Percentiles rank a stretch among this genome's conserved stretches.
Conservation (phyloP, 495 filamentous ascomycete genomes). For the Patellaria atrata region DNA sequence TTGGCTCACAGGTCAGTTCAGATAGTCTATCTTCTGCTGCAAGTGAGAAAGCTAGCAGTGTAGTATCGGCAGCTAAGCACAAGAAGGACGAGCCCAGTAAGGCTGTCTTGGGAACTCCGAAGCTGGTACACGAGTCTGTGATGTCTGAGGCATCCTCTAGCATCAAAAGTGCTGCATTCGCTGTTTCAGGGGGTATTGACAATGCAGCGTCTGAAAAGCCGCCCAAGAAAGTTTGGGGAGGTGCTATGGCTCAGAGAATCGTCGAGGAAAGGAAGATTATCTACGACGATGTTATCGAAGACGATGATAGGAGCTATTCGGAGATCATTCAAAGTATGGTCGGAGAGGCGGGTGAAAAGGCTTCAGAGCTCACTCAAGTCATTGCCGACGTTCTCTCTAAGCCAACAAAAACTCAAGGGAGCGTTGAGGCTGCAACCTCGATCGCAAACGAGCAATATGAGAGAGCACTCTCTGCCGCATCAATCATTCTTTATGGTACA, state of each 20-base stretch:
- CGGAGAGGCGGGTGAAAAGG: conserved; percentile 35
- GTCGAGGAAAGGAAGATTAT: conserved; percentile 36
- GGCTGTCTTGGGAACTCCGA: conserved; percentile 8
- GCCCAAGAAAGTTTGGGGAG: conserved; percentile 35
- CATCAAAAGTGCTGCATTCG: conserved; percentile 12
- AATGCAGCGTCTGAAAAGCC: conserved; percentile 7
- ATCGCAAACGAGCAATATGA: conserved; percentile 42
- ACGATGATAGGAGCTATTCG: conserved; percentile 31
- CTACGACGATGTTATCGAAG: conserved; percentile 38
- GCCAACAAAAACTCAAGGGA: conserved; percentile 31
- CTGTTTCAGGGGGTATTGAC: conserved; percentile 17
- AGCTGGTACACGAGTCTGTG: conserved; percentile 5
- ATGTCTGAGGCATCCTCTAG: conserved; percentile 8
- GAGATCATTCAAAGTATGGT: conserved; percentile 38
- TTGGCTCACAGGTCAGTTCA: conserved; percentile 10
- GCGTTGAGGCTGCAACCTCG: conserved; percentile 32
- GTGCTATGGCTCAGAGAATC: conserved; percentile 41
- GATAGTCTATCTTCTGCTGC: conserved; percentile 4
- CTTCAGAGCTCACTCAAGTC: conserved; percentile 37
- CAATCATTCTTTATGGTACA: conserved; percentile 42
- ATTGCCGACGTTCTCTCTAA: conserved; percentile 38
- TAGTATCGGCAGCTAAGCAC: conserved; percentile 9
- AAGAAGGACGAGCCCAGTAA: conserved; percentile 5
- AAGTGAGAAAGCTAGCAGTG: background rate
- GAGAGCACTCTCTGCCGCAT: conserved; percentile 42